These are phyloP conservation scores for Amorphotheca resinae DNA, from an alignment of 495 filamentous ascomycete genomes.

Conservation along the genomic window DNA sequence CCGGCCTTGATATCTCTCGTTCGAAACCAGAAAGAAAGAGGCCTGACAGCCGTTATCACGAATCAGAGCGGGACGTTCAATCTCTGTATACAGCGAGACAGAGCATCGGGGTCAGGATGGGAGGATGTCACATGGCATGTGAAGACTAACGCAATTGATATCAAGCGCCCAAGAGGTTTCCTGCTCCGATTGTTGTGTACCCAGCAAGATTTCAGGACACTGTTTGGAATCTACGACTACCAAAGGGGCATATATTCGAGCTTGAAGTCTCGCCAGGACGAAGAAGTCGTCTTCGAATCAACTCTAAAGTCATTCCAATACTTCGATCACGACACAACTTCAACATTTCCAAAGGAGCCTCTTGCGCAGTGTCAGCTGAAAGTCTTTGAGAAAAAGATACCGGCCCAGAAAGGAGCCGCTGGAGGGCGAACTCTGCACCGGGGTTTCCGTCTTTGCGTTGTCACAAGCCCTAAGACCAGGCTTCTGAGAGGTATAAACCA, in stretches of 20 bases:
- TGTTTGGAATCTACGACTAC: conserved; percentile 75
- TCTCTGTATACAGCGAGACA: conserved; percentile 57
- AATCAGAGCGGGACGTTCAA: conserved; percentile 68
- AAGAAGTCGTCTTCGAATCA: conserved; percentile 50
- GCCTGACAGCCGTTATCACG: conserved; percentile 53
- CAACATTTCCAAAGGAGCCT: conserved; percentile 62
- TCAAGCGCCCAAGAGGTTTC: conserved; percentile 58
- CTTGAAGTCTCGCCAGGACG: conserved; percentile 51
- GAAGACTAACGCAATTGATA: conserved; percentile 43
- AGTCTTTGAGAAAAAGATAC: conserved; percentile 55
- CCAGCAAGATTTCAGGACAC: conserved; percentile 58
- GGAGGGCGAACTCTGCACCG: conserved; percentile 55
- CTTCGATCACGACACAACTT: conserved; percentile 51
- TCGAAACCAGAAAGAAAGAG: conserved; percentile 52
- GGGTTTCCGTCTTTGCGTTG: conserved; percentile 61
- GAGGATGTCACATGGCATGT: conserved; percentile 66
- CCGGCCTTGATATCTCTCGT: conserved; percentile 62
- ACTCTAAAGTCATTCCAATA: conserved; percentile 60
- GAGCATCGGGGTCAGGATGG: conserved; percentile 60
- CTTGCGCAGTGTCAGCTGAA: conserved; percentile 52
- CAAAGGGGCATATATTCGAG: conserved; percentile 57
- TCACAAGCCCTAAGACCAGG: conserved; percentile 64
- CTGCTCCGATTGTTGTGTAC: conserved; percentile 52
- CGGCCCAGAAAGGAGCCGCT: conserved; percentile 44
- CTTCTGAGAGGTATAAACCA: conserved; percentile 61